phyloP scores from a whole-genome alignment of 1,139 yeast species.

The Blastobotrys capitulatus region DNA sequence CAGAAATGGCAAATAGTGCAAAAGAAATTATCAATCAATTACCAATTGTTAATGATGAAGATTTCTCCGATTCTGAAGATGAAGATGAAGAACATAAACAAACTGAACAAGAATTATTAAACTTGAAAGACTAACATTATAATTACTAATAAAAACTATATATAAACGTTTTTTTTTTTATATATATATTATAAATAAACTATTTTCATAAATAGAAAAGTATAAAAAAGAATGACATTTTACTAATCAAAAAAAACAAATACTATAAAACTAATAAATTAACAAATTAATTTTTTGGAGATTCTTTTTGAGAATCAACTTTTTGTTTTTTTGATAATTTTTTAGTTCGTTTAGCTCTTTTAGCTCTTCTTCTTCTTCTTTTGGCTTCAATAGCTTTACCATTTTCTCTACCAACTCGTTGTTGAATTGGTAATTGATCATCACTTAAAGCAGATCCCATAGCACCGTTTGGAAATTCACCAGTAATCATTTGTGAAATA shows the following conservation, averaged over 20 bases:
- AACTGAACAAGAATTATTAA: too few relatives aligned
- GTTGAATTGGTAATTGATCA: background rate
- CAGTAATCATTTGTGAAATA: background rate
- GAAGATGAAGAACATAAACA: too few relatives aligned
- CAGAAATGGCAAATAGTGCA: conserved; percentile 27
- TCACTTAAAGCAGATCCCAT: background rate
- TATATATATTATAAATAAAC: background rate
- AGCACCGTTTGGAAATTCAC: background rate
- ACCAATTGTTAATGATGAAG: conserved; percentile 30
- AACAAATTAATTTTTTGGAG: too few relatives aligned
- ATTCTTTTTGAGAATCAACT: background rate
- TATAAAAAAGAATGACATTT: too few relatives aligned
- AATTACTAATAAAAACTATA: background rate
- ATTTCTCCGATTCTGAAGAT: conserved; percentile 25
- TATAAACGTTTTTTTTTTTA: too few relatives aligned
- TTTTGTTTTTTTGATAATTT: background rate
- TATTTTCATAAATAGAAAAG: too few relatives aligned
- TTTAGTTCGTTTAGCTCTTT: background rate
- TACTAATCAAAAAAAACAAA: too few relatives aligned
- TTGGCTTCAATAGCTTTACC: too few relatives aligned
- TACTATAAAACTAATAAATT: too few relatives aligned
- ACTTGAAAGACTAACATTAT: too few relatives aligned
- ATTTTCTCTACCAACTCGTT: background rate
- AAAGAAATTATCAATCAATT: conserved; percentile 33
- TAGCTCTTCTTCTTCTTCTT: too few relatives aligned